Conservation (phyloP, 306 rosid species). For the Trifolium subterraneum region DNA sequence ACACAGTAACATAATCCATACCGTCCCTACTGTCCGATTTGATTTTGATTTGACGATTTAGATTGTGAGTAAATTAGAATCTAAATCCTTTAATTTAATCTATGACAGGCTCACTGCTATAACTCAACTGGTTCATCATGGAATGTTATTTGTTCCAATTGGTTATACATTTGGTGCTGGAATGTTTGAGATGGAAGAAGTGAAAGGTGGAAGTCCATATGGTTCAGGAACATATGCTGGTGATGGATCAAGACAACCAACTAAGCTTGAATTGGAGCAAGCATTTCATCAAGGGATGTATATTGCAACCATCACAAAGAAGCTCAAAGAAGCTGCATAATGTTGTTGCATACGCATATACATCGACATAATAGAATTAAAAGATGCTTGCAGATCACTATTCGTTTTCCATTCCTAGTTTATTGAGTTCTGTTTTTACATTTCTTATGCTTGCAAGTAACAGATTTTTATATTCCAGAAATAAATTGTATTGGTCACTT, state of each 20-base stretch:
- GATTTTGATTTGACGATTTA: too few species aligned
- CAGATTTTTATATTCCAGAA: neutral
- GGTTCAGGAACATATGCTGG: neutral
- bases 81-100: too few species aligned
- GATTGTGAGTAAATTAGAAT: neutral
- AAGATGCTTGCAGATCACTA: neutral
- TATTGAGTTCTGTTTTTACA: neutral
- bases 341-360: neutral
- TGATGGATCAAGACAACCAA: neutral
- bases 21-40: too few species aligned
- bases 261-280: neutral
- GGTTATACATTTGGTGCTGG: neutral
- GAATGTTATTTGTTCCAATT: neutral
- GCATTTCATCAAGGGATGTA: constrained; percentile 1
- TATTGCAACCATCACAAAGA: neutral
- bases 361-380: too few species aligned
- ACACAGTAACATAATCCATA: too few species aligned
- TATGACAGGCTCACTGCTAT: neutral
- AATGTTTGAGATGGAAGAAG: constrained; percentile 3
- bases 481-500: neutral
- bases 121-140: neutral
- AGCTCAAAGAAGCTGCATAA: neutral
- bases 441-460: neutral
- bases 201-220: constrained; percentile 9
- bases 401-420: neutral